phyloP scores from a whole-genome alignment of 306 rosid species.

The Delonix regia region DNA sequence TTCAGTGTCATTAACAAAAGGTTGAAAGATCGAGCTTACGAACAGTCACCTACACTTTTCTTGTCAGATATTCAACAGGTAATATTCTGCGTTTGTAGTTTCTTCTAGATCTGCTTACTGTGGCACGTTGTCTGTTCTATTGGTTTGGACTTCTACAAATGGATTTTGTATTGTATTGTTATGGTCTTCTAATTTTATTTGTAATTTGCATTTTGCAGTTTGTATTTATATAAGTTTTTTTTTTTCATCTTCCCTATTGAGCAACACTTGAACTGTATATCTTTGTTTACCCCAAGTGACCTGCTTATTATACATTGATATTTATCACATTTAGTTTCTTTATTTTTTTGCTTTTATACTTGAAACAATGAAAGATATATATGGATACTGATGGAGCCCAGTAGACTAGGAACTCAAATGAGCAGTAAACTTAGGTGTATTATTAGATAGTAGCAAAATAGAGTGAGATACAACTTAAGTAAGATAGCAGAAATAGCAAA shows the following conservation, averaged over 20 bases:
- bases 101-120: background rate
- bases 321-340: background rate
- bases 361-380: background rate
- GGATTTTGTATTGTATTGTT: background rate
- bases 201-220: background rate
- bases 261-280: background rate
- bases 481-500: too few species aligned
- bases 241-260: background rate
- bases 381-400: too few species aligned
- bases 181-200: background rate
- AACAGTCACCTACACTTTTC: slow-evolving; percentile 75
- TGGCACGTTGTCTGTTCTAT: background rate
- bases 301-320: background rate
- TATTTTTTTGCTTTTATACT: background rate
- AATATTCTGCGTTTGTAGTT: slow-evolving; percentile 30
- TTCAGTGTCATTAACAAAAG: slow-evolving; percentile 67
- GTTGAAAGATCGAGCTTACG: slow-evolving; percentile 77
- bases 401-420: too few species aligned
- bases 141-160: background rate
- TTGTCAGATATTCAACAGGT: slow-evolving; percentile 86
- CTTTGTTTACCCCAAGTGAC: background rate
- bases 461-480: too few species aligned
- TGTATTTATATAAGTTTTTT: slow-evolving; percentile 3
- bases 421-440: too few species aligned
- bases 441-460: too few species aligned